Evolutionary conservation across 2,329 filamentous ascomycete species (phyloP).

Genomic region (Xylariales sp.): DNA sequence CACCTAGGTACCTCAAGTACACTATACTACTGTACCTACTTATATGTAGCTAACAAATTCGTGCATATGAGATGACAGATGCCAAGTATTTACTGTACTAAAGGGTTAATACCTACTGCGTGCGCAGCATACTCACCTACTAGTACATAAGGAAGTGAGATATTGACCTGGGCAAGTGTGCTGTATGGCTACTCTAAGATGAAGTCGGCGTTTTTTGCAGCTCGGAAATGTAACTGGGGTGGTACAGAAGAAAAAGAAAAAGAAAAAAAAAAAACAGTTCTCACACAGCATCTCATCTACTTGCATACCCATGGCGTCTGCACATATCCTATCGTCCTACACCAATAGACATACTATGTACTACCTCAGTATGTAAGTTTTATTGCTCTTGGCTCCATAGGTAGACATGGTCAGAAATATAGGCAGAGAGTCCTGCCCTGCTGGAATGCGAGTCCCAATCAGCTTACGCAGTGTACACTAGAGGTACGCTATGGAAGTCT

Average conservation of each 20-base stretch:
- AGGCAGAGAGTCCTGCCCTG: too few species aligned
- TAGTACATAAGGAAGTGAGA: background rate
- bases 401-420: too few species aligned
- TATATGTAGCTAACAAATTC: too few species aligned
- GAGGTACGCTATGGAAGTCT: too few species aligned
- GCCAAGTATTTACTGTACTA: slow-evolving; percentile 10
- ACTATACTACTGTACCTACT: too few species aligned
- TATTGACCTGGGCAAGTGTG: background rate
- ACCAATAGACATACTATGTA: too few species aligned
- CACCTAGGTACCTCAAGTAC: too few species aligned
- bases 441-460: slow-evolving; percentile 1
- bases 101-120: background rate
- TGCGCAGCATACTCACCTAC: slow-evolving; percentile 12
- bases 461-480: background rate
- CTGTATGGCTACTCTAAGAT: background rate
- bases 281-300: background rate
- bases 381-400: too few species aligned
- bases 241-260: background rate
- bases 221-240: background rate
- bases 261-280: background rate
- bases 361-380: too few species aligned
- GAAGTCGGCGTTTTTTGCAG: slow-evolving; percentile 4
- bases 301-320: background rate
- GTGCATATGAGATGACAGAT: slow-evolving; percentile 15
- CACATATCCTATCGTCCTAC: background rate